These are phyloP conservation scores for Trametes cubensis DNA, from an alignment of 768 basidiomycete species.

Conservation along the genomic window DNA sequence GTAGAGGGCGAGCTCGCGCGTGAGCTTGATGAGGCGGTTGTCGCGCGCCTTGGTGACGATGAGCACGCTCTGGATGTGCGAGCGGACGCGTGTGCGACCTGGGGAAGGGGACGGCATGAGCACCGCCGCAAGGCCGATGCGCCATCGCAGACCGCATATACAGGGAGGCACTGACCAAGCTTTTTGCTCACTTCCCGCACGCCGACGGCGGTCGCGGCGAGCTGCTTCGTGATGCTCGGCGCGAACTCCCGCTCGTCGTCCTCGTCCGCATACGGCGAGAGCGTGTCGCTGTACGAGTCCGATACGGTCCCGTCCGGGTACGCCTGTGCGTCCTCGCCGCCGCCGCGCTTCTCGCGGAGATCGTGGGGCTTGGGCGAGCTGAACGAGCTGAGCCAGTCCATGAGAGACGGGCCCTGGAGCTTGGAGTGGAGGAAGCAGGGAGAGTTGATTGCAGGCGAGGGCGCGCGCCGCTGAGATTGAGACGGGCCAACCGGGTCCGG, in stretches of 20 bases:
- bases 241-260: conserved; percentile 72
- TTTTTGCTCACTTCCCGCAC: conserved; percentile 99
- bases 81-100: conserved; percentile 92
- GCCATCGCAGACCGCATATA: conserved; percentile 15
- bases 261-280: conserved; percentile 25
- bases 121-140: conserved; percentile 21
- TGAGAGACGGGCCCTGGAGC: conserved; percentile 80
- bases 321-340: conserved; percentile 25
- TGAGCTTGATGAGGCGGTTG: conserved; percentile 93
- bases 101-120: conserved; percentile 19
- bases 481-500: conserved; percentile 2
- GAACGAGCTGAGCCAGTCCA: conserved; percentile 60
- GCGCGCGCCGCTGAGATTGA: conserved; percentile 19
- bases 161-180: conserved; percentile 62
- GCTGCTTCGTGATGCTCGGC: conserved; percentile 82
- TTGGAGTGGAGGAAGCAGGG: conserved; percentile 95
- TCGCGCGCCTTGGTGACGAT: conserved; percentile 98
- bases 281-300: conserved; percentile 27
- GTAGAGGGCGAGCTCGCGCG: conserved; percentile 90
- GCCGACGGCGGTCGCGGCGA: conserved; percentile 96
- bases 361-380: conserved; percentile 12
- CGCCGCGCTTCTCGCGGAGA: conserved; percentile 14
- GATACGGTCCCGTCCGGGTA: conserved; percentile 29
- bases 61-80: conserved; percentile 89
- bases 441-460: conserved; percentile 45